Conservation (phyloP, 768 basidiomycete species). For the Pisolithus marmoratus region DNA sequence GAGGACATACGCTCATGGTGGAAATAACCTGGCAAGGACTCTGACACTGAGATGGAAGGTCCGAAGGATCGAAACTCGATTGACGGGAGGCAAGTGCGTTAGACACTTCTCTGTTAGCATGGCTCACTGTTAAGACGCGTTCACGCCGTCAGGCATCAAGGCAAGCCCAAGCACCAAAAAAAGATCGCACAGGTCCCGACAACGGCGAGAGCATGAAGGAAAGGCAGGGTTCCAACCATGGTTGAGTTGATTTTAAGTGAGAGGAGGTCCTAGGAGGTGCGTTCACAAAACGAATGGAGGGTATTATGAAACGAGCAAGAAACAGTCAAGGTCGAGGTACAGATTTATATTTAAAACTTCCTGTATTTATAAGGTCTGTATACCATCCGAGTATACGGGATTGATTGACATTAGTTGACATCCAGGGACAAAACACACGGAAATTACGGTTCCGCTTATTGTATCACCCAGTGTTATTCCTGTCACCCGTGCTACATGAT, state of each 20-base stretch:
- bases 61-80: neutral
- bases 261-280: too few relatives aligned
- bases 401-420: too few relatives aligned
- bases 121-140: neutral
- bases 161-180: neutral
- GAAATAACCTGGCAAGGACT: conserved; percentile 14
- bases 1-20: conserved; percentile 13
- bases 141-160: neutral
- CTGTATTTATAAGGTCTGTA: too few relatives aligned
- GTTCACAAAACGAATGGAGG: too few relatives aligned
- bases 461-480: too few relatives aligned
- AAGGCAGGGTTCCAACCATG: neutral
- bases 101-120: neutral
- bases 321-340: too few relatives aligned
- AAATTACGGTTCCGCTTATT: too few relatives aligned
- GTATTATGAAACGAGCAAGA: too few relatives aligned
- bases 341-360: too few relatives aligned
- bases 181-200: neutral
- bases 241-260: neutral
- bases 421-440: too few relatives aligned
- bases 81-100: conserved; percentile 19
- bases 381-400: too few relatives aligned
- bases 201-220: neutral
- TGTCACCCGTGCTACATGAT: too few relatives aligned
- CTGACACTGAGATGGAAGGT: conserved; percentile 16